Evolutionary conservation across 2,329 filamentous ascomycete genomes (phyloP), one percentile per base, ranked within the genome.

Genomic region (Ophiostoma sp.): DNA sequence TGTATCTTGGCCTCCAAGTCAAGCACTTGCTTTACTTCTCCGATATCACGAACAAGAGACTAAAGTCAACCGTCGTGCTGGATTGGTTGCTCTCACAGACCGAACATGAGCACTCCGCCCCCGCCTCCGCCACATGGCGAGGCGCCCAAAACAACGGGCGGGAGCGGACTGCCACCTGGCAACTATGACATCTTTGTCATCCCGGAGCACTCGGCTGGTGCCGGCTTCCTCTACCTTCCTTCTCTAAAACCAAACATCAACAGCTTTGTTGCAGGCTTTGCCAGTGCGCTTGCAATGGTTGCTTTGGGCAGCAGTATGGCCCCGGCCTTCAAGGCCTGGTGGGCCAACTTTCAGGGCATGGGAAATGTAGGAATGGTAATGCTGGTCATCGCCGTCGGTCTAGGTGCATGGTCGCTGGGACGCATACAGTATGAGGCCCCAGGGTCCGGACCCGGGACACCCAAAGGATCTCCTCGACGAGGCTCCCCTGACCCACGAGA

Each of bases 181-280:
- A 96, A 95, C 78, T 98, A 97, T 80, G 94, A 98, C 82, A 96
- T 98, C 77, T 97, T 97, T 82, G 90, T 97, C 78, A 94, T 98
- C 76, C 94, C 94, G 8, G 92, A 94, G 66, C 93, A 97, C 79
- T 94, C 93, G 13, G 86, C 94, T 7, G 94, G 94, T 69, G 88
- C 89, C 0, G 94, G 94, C 44, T 97, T 97, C 79, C 83, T 98
- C 36, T 97, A 98, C 79, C 86, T 98, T n/a, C 94, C 94, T 0
- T 97, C 94, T 0, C 80, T 98, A 72, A 87, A 90, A 77, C 90
- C 92, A 27, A 92, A 95, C 76, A 85, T 90, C 76, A 97, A 97
- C 79, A 96, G 92, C 80, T 98, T 97, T 79, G 85, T 93, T 31
- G 93, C 94, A 3, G 94, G 94, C 36, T 93, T 93, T 75, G 90